These are phyloP conservation scores for Stemphylium lycopersici DNA, from an alignment of 2,329 filamentous ascomycete genomes.

Conservation along the genomic window DNA sequence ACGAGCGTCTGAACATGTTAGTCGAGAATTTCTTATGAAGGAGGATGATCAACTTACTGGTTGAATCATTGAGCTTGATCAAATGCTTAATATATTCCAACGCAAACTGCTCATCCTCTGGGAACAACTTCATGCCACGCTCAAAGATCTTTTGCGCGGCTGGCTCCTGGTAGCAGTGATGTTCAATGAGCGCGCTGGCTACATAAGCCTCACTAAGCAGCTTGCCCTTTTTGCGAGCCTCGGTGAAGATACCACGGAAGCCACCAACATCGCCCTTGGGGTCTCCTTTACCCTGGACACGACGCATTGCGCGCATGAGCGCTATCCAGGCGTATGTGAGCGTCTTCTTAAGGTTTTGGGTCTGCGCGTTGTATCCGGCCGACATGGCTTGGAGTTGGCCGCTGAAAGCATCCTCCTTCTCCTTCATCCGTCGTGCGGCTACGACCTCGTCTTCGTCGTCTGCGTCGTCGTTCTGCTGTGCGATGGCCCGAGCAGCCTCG, in stretches of 20 bases:
- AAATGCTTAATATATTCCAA: slow-evolving; percentile 96
- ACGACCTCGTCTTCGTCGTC: slow-evolving; percentile 63
- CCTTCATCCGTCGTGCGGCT: slow-evolving; percentile 41
- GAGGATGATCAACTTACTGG: slow-evolving; percentile 67
- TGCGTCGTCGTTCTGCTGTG: slow-evolving; percentile 51
- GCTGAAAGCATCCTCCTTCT: slow-evolving; percentile 60
- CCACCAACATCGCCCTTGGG: slow-evolving; percentile 68
- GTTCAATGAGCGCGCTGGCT: slow-evolving; percentile 89
- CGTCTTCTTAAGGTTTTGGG: slow-evolving; percentile 77
- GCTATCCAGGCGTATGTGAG: slow-evolving; percentile 96
- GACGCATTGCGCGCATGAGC: slow-evolving; percentile 89
- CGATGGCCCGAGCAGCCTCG: slow-evolving; percentile 46
- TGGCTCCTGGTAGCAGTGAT: slow-evolving; percentile 92
- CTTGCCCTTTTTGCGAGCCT: slow-evolving; percentile 84
- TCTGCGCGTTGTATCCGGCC: slow-evolving; percentile 73
- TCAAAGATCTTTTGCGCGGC: slow-evolving; percentile 96
- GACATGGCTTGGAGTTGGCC: slow-evolving; percentile 63
- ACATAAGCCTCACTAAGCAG: slow-evolving; percentile 95
- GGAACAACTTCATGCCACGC: slow-evolving; percentile 89
- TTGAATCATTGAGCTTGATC: slow-evolving; percentile 88
- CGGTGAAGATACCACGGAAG: slow-evolving; percentile 84
- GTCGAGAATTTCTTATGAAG: neutral
- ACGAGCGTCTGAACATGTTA: slow-evolving; percentile 71
- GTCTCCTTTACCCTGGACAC: slow-evolving; percentile 81
- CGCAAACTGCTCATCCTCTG: slow-evolving; percentile 90